Base-by-base conservation (phyloP, 1,284 basidiomycete genomes). In the Pseudozyma flocculosa region DNA sequence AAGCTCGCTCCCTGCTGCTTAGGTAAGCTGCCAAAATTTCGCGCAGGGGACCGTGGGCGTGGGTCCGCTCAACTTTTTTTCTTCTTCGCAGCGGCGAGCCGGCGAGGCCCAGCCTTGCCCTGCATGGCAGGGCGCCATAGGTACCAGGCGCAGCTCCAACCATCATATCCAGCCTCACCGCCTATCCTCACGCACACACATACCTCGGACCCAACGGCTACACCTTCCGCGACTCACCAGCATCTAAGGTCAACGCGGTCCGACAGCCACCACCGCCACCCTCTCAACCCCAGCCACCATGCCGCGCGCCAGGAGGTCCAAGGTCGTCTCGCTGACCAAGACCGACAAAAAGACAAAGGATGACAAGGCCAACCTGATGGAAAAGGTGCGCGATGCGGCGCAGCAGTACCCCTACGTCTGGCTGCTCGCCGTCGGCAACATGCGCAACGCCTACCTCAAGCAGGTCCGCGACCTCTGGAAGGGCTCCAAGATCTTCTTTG, bases 401-500 rank as follows among this genome's bases (percentile, higher is more conserved):
- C 57, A 68, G 71, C 88, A 90, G 81, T 95, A 88, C 86, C 85
- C 87, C 66, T 95, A 94, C 79, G 88, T 90, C 79, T 98, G 92
- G 91, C 79, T 97, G 29, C 95, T 98, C 78, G 87, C 88, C 70
- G 89, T 96, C 23, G 92, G 92, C 38, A 87, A 91, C 74, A 94
- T 96, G 90, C 85, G 94, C 54, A 97, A 94, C 81, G 83, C 90
- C 37, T 89, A 92, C 80, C 82, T 99, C 40, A 92, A 97, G 82
- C 92, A 91, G 60, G 90, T 97, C 40, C 85, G 94, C 66, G 86
- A 86, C 61, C 83, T 91, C 68, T 99, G 94, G 94, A 90, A 90
- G 82, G 90, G 89, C 30, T 55, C 64, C 32, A 69, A 66, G 49
- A 87, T 98, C 81, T 94, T 94, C 79, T 91, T 95, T 81, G 94